Evolutionary conservation across 2,329 filamentous ascomycete species (phyloP).

Genomic region (Gaeumannomyces tritici): DNA sequence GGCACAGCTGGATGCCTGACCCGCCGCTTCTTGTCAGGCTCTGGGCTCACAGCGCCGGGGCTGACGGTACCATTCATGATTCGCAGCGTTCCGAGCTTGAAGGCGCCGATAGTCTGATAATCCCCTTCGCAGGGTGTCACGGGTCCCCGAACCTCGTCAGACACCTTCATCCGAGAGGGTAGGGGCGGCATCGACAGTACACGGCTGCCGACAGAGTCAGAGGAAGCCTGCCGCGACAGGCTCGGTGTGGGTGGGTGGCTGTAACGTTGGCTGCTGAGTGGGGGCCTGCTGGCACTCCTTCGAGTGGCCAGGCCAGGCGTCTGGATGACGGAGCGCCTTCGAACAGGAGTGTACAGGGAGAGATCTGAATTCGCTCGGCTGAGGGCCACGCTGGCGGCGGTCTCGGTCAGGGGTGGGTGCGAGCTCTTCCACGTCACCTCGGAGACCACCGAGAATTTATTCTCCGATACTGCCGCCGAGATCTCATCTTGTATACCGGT

Average conservation of each 20-base stretch:
- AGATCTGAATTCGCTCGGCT: conserved; percentile 35
- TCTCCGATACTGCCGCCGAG: conserved; percentile 20
- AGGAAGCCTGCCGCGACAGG: conserved; percentile 26
- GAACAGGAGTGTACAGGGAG: conserved; percentile 35
- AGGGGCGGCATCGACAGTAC: conserved; percentile 24
- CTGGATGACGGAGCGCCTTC: conserved; percentile 36
- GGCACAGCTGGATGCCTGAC: not conserved
- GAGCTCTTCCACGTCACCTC: conserved; percentile 27
- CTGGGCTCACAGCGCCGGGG: conserved; percentile 24
- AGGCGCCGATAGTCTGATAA: conserved; percentile 52
- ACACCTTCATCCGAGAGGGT: conserved; percentile 9
- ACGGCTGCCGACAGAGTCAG: conserved; percentile 24
- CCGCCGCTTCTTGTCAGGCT: not conserved
- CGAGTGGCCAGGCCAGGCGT: conserved; percentile 41
- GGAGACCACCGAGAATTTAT: conserved; percentile 19
- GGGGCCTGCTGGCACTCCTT: conserved; percentile 12
- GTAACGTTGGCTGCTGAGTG: conserved; percentile 20
- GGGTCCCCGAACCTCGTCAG: conserved; percentile 22
- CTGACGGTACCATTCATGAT: conserved; percentile 50
- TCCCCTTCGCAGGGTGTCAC: conserved; percentile 42
- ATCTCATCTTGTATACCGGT: not conserved
- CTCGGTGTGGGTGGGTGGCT: conserved; percentile 27
- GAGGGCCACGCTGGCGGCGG: conserved; percentile 18
- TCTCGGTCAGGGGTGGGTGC: conserved; percentile 12
- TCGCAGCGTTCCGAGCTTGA: conserved; percentile 51